Evolutionary conservation across 768 basidiomycete genomes (phyloP).

Genomic region (Pleurotus tuoliensis): DNA sequence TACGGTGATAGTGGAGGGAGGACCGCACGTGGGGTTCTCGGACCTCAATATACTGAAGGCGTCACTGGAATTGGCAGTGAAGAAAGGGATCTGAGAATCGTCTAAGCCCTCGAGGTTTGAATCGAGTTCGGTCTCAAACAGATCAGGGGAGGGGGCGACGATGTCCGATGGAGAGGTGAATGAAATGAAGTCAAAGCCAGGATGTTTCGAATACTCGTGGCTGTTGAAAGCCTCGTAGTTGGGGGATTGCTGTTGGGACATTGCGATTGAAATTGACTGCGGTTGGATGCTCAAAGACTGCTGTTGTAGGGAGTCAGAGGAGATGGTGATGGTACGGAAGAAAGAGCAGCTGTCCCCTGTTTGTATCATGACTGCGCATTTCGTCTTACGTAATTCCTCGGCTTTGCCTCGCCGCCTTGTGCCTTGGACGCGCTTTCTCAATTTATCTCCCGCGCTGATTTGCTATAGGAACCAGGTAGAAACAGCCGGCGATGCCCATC

Average conservation of each 20-base stretch:
- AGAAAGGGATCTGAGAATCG: slow-evolving; percentile 56
- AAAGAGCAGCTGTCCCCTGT: slow-evolving; percentile 1
- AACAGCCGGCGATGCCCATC: too few relatives aligned
- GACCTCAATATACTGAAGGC: slow-evolving; percentile 62
- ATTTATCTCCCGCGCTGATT: background rate
- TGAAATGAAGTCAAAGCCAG: slow-evolving; percentile 63
- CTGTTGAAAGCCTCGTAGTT: slow-evolving; percentile 29
- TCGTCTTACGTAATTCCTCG: slow-evolving; percentile 2
- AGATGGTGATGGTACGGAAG: slow-evolving; percentile 25
- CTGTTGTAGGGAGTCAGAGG: slow-evolving; percentile 9
- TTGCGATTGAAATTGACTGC: slow-evolving; percentile 21
- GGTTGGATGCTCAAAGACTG: slow-evolving; percentile 18
- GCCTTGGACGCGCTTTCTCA: background rate
- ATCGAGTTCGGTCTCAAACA: slow-evolving; percentile 83
- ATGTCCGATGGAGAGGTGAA: slow-evolving; percentile 68
- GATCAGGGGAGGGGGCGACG: slow-evolving; percentile 74
- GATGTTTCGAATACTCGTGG: slow-evolving; percentile 30
- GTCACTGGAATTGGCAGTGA: slow-evolving; percentile 62
- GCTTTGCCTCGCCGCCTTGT: background rate
- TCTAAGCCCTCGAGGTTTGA: slow-evolving; percentile 63
- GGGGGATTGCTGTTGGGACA: slow-evolving; percentile 26
- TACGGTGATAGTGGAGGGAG: slow-evolving; percentile 74
- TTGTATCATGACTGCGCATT: slow-evolving; percentile 5
- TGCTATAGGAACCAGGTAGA: background rate
- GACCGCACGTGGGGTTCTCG: slow-evolving; percentile 61